phyloP scores from a whole-genome alignment of 306 rosid species.

The Trichosanthes truncata region DNA sequence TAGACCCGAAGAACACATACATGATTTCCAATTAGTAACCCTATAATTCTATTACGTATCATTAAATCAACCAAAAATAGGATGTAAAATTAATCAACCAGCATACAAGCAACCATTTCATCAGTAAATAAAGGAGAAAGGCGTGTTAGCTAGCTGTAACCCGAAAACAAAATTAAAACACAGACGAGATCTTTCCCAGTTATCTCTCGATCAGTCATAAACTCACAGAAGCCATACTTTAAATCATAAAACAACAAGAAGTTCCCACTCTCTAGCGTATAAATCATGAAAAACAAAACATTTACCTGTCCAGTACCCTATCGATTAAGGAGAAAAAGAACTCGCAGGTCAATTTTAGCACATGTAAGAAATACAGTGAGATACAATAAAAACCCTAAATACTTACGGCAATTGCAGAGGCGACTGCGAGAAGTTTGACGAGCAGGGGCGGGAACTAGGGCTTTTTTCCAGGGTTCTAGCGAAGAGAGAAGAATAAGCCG shows the following conservation, averaged over 20 bases:
- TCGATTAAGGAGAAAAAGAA: not conserved
- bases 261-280: not conserved
- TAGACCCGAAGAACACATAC: not conserved
- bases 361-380: not conserved
- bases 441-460: not conserved
- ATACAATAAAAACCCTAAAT: not conserved
- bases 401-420: not conserved
- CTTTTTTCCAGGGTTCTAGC: not conserved
- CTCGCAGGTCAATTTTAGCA: not conserved
- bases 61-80: not conserved
- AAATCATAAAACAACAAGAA: not conserved
- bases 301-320: not conserved
- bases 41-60: not conserved
- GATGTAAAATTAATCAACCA: not conserved
- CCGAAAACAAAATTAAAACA: not conserved
- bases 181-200: not conserved
- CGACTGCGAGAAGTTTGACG: not conserved
- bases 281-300: not conserved
- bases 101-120: not conserved
- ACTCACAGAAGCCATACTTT: not conserved
- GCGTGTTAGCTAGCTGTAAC: not conserved
- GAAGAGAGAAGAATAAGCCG: not conserved
- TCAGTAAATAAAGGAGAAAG: not conserved
- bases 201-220: not conserved
- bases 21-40: not conserved